Evolutionary conservation across 108 stramenopile species (phyloP).

Genomic region (Cyclostephanos tholiformis): DNA sequence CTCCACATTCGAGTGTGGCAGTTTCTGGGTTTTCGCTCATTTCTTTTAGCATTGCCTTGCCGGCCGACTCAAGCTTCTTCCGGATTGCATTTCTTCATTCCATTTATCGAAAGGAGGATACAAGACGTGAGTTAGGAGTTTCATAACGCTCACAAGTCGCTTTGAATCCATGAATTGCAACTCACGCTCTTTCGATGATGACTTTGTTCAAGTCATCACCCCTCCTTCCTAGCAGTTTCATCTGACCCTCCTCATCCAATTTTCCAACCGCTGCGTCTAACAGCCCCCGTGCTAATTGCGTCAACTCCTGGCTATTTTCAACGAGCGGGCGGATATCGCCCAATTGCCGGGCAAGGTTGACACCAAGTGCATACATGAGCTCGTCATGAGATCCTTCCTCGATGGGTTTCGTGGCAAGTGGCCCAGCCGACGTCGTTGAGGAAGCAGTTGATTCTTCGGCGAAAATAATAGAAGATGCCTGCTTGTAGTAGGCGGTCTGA

Average conservation of each 20-base stretch:
- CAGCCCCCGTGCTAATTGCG: slow-evolving; percentile 79
- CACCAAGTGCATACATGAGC: slow-evolving; percentile 82
- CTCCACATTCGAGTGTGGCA: slow-evolving; percentile 62
- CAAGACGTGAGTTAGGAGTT: not conserved
- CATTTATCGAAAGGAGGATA: slow-evolving; percentile 4
- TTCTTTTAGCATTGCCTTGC: slow-evolving; percentile 72
- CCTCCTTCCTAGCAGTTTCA: slow-evolving; percentile 50
- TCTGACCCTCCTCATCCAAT: slow-evolving; percentile 70
- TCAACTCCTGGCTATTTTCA: slow-evolving; percentile 73
- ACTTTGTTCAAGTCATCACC: slow-evolving; percentile 73
- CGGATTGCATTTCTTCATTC: slow-evolving; percentile 61
- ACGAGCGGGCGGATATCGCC: slow-evolving; percentile 83
- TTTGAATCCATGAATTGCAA: slow-evolving; percentile 25
- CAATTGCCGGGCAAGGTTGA: slow-evolving; percentile 67
- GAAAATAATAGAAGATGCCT: slow-evolving; percentile 18
- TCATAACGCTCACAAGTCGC: not conserved
- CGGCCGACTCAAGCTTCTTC: slow-evolving; percentile 65
- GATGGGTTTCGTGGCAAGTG: slow-evolving; percentile 35
- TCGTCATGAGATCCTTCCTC: slow-evolving; percentile 79
- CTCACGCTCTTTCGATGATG: slow-evolving; percentile 76
- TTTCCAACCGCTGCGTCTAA: slow-evolving; percentile 81
- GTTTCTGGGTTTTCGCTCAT: slow-evolving; percentile 74
- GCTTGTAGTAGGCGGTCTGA: not conserved
- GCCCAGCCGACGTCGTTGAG: slow-evolving; percentile 16
- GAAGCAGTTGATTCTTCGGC: slow-evolving; percentile 22